Percentiles rank a stretch among this genome's conserved stretches.
These are phyloP conservation scores for Diaporthe australafricana DNA, from an alignment of 2,329 filamentous ascomycete genomes.

Conservation along the genomic window DNA sequence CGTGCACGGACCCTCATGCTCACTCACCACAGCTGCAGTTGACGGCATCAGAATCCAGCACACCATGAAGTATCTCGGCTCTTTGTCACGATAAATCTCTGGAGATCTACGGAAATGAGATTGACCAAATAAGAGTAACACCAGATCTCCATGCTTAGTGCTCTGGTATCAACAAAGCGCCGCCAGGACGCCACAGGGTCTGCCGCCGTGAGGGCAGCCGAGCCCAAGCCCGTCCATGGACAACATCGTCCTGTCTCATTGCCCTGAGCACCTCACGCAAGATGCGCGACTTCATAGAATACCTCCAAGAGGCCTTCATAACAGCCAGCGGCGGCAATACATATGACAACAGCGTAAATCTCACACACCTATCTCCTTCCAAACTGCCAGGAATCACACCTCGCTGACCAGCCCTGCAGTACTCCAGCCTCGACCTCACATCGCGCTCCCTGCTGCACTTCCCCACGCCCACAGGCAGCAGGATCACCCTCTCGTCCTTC, in stretches of 20 bases:
- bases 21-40: background rate
- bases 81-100: background rate
- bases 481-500: slow-evolving; percentile 89
- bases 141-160: background rate
- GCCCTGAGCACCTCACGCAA: slow-evolving; percentile 5
- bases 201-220: slow-evolving; percentile 8
- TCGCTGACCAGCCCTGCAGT: slow-evolving; percentile 4
- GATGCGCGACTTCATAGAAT: slow-evolving; percentile 36
- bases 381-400: background rate
- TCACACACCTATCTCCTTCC: background rate
- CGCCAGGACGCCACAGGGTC: background rate
- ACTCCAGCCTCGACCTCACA: slow-evolving; percentile 59
- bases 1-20: background rate
- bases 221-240: slow-evolving; percentile 4
- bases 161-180: background rate
- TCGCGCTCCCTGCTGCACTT: slow-evolving; percentile 79
- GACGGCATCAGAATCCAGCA: slow-evolving; percentile 1
- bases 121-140: background rate
- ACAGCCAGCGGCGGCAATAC: slow-evolving; percentile 38
- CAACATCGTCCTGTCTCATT: background rate
- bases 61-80: background rate
- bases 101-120: too few relatives aligned
- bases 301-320: slow-evolving; percentile 36
- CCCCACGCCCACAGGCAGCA: slow-evolving; percentile 83
- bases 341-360: slow-evolving; percentile 36